Percentiles rank a stretch among this genome's conserved stretches.
Conservation (phyloP, 345 rosid species). For the Fremontodendron californicum region DNA sequence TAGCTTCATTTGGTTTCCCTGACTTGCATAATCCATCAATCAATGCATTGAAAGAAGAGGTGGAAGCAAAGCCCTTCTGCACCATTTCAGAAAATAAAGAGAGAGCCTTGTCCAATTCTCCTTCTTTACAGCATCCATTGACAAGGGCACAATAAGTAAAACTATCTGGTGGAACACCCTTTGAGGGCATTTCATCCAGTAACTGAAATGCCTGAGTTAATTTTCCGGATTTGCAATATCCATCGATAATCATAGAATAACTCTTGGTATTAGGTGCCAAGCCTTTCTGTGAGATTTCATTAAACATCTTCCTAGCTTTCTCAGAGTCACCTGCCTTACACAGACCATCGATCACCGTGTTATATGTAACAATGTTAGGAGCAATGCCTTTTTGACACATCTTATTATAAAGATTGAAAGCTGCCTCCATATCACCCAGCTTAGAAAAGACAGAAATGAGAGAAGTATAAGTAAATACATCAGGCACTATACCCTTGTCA, state of each 20-base stretch:
- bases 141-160: constrained; percentile 59
- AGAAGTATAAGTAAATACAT: constrained; percentile 56
- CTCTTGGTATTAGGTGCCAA: constrained; percentile 49
- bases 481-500: constrained; percentile 52
- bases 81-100: constrained; percentile 46
- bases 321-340: constrained; percentile 52
- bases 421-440: constrained; percentile 42
- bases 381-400: constrained; percentile 52
- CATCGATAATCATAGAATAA: constrained; percentile 65
- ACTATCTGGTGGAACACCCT: constrained; percentile 58
- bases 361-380: constrained; percentile 62
- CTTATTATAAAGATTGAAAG: constrained; percentile 41
- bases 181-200: constrained; percentile 52
- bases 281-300: constrained; percentile 56
- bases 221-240: constrained; percentile 66
- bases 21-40: constrained; percentile 58
- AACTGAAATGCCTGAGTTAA: constrained; percentile 54
- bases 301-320: constrained; percentile 54
- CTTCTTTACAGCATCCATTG: constrained; percentile 66
- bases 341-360: constrained; percentile 58
- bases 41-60: constrained; percentile 56
- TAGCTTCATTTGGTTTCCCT: constrained; percentile 37
- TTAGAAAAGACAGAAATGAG: constrained; percentile 63
- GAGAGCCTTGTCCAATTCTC: constrained; percentile 50
- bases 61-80: constrained; percentile 46